These are phyloP conservation scores for Psidium friedrichsthalianum DNA, from an alignment of 345 rosid genomes.

Conservation along the genomic window DNA sequence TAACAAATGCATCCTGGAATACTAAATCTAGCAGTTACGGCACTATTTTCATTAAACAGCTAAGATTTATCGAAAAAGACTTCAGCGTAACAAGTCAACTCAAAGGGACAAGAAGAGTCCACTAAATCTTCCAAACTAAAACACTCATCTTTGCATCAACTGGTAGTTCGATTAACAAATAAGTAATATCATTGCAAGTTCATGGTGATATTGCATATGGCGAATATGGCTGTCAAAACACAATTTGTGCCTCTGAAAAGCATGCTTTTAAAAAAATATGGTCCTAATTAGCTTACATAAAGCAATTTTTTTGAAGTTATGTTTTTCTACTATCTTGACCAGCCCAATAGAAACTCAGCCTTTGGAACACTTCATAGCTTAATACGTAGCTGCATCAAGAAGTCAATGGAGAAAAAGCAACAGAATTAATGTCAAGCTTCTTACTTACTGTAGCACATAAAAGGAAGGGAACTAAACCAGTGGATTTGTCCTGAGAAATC, in stretches of 20 bases:
- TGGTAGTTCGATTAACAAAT: not conserved
- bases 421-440: not conserved
- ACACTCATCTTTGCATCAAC: not conserved
- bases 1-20: not conserved
- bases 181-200: not conserved
- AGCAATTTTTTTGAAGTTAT: no score
- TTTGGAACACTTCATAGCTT: not conserved
- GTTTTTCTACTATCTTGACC: not conserved
- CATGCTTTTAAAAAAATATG: not conserved
- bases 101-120: not conserved
- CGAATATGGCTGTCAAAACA: not conserved
- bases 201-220: not conserved
- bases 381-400: not conserved
- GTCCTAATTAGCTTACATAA: not conserved
- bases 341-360: not conserved
- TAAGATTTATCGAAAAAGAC: not conserved
- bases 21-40: not conserved
- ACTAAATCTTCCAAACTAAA: not conserved
- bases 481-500: constrained; percentile 50
- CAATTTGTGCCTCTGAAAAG: not conserved
- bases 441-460: constrained; percentile 69
- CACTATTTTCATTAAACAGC: not conserved
- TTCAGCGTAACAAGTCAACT: not conserved
- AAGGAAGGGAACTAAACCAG: constrained; percentile 76
- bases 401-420: not conserved